These are phyloP conservation scores for Claviceps sp. DNA, from an alignment of 2,329 filamentous ascomycete genomes.

Conservation along the genomic window DNA sequence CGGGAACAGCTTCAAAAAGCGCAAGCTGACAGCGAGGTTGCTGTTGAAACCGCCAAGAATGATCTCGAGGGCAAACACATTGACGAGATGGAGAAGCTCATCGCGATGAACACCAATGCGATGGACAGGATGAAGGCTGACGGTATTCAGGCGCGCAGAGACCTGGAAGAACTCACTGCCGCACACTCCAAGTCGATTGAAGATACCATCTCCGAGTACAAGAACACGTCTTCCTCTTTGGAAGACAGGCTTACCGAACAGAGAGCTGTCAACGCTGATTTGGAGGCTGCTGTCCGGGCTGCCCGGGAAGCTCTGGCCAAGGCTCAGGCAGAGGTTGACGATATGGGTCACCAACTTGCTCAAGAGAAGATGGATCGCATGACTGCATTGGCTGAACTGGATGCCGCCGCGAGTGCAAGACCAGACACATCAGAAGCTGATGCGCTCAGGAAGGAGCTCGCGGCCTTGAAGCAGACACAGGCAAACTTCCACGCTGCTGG, in stretches of 20 bases:
- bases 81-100: conserved; percentile 33
- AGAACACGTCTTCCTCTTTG: conserved; percentile 18
- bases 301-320: conserved; percentile 31
- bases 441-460: conserved; percentile 36
- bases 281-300: conserved; percentile 22
- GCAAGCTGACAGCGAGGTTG: conserved; percentile 28
- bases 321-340: conserved; percentile 32
- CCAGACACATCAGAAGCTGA: conserved; percentile 42
- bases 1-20: conserved; percentile 34
- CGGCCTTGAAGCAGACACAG: conserved; percentile 31
- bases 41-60: conserved; percentile 30
- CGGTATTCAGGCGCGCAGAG: conserved; percentile 22
- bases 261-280: conserved; percentile 20
- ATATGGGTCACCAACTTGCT: conserved; percentile 39
- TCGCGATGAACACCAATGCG: conserved; percentile 27
- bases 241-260: conserved; percentile 24
- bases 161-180: conserved; percentile 29
- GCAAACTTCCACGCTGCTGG: conserved; percentile 27
- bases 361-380: conserved; percentile 48
- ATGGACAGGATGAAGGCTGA: conserved; percentile 28
- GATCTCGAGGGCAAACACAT: conserved; percentile 32
- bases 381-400: conserved; percentile 45
- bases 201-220: conserved; percentile 26
- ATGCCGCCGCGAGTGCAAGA: conserved; percentile 41
- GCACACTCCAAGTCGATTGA: conserved; percentile 25